phyloP scores from a whole-genome alignment of 1,284 basidiomycete species.

The Exsudoporus floridanus region DNA sequence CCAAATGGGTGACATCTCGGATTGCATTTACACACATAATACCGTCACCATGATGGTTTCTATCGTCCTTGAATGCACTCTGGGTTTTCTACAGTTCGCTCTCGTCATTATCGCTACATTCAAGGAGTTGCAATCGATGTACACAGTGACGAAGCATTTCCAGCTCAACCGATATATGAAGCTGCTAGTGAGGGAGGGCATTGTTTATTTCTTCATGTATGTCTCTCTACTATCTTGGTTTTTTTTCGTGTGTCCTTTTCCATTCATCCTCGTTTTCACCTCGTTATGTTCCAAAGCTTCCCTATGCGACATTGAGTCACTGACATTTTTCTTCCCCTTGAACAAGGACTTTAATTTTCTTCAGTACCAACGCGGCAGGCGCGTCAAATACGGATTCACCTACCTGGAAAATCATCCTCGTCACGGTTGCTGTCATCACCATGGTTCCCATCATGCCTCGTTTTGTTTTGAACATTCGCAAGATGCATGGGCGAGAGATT shows the following conservation, averaged over 20 bases:
- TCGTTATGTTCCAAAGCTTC: no score
- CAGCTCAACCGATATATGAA: conserved; percentile 9
- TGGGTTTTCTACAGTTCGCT: neutral
- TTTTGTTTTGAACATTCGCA: conserved; percentile 1
- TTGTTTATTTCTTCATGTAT: conserved; percentile 9
- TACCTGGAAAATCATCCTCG: neutral
- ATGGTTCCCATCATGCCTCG: neutral
- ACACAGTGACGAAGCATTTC: neutral
- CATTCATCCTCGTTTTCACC: neutral
- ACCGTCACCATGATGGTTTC: neutral
- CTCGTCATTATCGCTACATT: neutral
- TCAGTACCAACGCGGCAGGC: no score
- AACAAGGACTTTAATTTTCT: neutral
- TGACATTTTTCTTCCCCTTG: neutral
- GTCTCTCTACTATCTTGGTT: neutral
- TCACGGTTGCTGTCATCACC: neutral
- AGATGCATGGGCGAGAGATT: neutral
- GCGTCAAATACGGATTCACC: neutral
- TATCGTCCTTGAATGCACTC: neutral
- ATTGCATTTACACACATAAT: neutral
- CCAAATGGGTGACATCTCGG: neutral
- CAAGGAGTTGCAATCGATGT: neutral
- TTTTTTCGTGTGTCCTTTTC: neutral
- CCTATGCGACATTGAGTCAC: no score
- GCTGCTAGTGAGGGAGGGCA: conserved; percentile 4